Conservation (phyloP, 2,329 filamentous ascomycete species). For the Hypomyces rosellus region DNA sequence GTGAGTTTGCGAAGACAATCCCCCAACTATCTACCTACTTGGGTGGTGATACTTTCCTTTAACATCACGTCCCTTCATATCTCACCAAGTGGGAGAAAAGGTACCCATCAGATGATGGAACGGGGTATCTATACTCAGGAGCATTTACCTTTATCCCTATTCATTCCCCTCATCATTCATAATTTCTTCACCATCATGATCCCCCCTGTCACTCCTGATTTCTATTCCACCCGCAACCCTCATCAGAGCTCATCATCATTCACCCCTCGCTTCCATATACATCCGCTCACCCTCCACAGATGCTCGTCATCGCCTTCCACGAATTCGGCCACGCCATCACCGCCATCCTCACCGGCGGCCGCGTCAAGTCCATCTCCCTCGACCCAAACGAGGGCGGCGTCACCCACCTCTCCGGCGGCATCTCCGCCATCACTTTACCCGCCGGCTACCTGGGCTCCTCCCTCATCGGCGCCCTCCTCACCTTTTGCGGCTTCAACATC, state of each 20-base stretch:
- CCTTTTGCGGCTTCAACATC: conserved; percentile 76
- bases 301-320: conserved; percentile 79
- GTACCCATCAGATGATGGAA: no score
- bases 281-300: conserved; percentile 36
- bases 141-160: no score
- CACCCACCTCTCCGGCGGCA: conserved; percentile 70
- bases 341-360: conserved; percentile 65
- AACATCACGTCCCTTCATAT: no score
- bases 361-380: conserved; percentile 66
- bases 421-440: conserved; percentile 63
- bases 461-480: conserved; percentile 69
- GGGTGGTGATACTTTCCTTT: no score
- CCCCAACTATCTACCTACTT: no score
- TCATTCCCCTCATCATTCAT: not conserved
- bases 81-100: no score
- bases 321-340: conserved; percentile 72
- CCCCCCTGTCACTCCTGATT: not conserved
- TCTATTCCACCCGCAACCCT: no score
- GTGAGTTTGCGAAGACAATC: conserved; percentile 30
- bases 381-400: conserved; percentile 75
- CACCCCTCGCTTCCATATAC: no score
- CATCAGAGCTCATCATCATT: no score
- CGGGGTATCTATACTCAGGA: no score
- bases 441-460: conserved; percentile 74
- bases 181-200: not conserved